These are phyloP conservation scores for Onygena corvina DNA, from an alignment of 2,329 filamentous ascomycete genomes.

Conservation along the genomic window DNA sequence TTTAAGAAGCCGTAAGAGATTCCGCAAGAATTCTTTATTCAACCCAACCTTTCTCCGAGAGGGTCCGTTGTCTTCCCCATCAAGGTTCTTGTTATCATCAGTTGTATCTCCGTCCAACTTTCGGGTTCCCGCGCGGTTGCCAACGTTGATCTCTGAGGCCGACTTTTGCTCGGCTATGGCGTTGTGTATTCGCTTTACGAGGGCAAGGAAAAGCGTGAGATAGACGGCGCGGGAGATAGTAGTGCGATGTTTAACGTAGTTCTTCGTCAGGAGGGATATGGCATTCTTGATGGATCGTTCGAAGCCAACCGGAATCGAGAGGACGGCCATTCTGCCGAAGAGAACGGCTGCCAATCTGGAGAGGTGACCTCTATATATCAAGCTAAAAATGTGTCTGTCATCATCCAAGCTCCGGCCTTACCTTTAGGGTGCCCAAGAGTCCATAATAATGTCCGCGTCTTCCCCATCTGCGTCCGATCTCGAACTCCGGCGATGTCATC, in stretches of 20 bases:
- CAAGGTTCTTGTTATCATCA: slow-evolving; percentile 20
- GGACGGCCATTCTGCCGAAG: slow-evolving; percentile 49
- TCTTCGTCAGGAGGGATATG: slow-evolving; percentile 53
- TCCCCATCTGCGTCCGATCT: too few relatives aligned
- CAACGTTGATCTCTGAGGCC: slow-evolving; percentile 56
- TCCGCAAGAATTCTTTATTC: slow-evolving; percentile 75
- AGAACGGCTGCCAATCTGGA: neutral
- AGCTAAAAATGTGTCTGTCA: neutral
- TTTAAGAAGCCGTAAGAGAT: slow-evolving; percentile 61
- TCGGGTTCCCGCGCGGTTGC: slow-evolving; percentile 41
- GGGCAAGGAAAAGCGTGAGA: slow-evolving; percentile 64
- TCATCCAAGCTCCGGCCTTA: neutral
- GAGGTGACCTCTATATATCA: neutral
- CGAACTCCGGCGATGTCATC: neutral
- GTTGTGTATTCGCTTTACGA: slow-evolving; percentile 77
- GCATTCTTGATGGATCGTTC: slow-evolving; percentile 55
- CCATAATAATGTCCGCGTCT: too few relatives aligned
- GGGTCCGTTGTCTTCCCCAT: slow-evolving; percentile 19
- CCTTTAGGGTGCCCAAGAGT: neutral
- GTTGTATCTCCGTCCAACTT: slow-evolving; percentile 18
- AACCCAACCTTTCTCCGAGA: slow-evolving; percentile 72
- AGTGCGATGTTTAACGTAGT: slow-evolving; percentile 69
- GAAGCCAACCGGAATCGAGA: slow-evolving; percentile 57
- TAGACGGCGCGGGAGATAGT: slow-evolving; percentile 75
- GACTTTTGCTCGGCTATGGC: slow-evolving; percentile 89